phyloP scores from a whole-genome alignment of 1,284 basidiomycete species.

The Papiliotrema nemorosa region DNA sequence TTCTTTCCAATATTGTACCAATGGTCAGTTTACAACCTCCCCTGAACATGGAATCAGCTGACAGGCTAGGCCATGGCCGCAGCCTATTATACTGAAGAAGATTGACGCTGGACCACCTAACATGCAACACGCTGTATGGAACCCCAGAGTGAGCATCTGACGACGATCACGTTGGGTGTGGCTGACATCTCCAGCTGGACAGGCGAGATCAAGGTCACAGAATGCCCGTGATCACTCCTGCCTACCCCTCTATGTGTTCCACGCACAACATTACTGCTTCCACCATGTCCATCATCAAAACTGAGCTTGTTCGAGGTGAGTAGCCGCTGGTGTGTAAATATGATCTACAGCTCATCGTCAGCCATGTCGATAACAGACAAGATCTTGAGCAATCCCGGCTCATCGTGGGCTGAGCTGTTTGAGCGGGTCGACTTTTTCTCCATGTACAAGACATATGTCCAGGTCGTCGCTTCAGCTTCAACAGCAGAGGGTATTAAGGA shows the following conservation, averaged over 20 bases:
- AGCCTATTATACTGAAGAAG: conserved; percentile 91
- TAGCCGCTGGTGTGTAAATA: not conserved
- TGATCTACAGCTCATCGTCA: conserved; percentile 38
- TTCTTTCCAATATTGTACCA: conserved; percentile 97
- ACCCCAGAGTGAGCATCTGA: conserved; percentile 74
- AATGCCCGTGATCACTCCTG: conserved; percentile 99
- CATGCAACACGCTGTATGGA: conserved; percentile 92
- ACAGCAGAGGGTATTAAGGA: conserved; percentile 83
- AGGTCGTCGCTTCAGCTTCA: conserved; percentile 88
- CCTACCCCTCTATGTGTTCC: conserved; percentile 99
- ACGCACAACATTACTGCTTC: conserved; percentile 97
- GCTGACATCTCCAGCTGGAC: conserved; percentile 62
- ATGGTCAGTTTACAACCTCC: conserved; percentile 60
- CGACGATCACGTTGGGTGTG: not conserved
- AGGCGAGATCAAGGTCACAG: conserved; percentile 88
- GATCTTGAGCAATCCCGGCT: conserved; percentile 64
- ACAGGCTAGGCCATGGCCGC: conserved; percentile 81
- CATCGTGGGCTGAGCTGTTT: conserved; percentile 90
- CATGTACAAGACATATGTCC: conserved; percentile 96
- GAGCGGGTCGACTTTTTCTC: conserved; percentile 94
- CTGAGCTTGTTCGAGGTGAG: conserved; percentile 88
- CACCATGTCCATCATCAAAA: conserved; percentile 93
- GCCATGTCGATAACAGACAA: conserved; percentile 90
- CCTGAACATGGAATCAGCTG: conserved; percentile 4
- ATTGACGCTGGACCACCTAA: conserved; percentile 84